phyloP scores from a whole-genome alignment of 805 yeast species.

The Yueomyces sp. region DNA sequence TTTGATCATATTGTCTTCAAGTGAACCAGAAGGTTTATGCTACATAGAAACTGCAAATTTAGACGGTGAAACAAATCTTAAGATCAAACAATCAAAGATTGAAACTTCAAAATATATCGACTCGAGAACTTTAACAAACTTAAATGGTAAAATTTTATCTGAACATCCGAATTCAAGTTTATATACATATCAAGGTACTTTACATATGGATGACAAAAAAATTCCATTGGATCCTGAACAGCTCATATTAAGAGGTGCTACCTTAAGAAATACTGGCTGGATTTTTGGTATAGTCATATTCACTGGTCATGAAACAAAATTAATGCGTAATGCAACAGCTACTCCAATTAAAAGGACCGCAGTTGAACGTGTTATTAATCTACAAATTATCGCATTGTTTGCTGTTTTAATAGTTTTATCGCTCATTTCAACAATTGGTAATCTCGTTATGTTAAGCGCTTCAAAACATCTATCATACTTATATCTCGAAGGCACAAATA shows the following conservation, averaged over 20 bases:
- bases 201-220: constrained; percentile 38
- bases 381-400: constrained; percentile 83
- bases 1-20: constrained; percentile 66
- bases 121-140: constrained; percentile 40
- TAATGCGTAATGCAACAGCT: constrained; percentile 98
- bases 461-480: constrained; percentile 47
- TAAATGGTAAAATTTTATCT: constrained; percentile 53
- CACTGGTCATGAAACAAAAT: constrained; percentile 96
- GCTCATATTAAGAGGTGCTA: constrained; percentile 86
- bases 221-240: constrained; percentile 84
- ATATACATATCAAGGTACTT: constrained; percentile 89
- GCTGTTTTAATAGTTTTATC: constrained; percentile 64
- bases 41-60: constrained; percentile 94
- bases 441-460: constrained; percentile 56
- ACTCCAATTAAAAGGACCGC: constrained; percentile 96
- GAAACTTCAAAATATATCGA: constrained; percentile 62
- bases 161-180: constrained; percentile 91
- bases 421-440: constrained; percentile 75
- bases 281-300: constrained; percentile 85
- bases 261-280: constrained; percentile 89
- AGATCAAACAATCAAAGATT: constrained; percentile 75
- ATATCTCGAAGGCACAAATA: constrained; percentile 52
- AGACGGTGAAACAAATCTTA: constrained; percentile 95
- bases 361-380: constrained; percentile 86
- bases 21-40: constrained; percentile 97